Conservation (phyloP, 176 grass and related monocot species). For the Ensete glaucum region DNA sequence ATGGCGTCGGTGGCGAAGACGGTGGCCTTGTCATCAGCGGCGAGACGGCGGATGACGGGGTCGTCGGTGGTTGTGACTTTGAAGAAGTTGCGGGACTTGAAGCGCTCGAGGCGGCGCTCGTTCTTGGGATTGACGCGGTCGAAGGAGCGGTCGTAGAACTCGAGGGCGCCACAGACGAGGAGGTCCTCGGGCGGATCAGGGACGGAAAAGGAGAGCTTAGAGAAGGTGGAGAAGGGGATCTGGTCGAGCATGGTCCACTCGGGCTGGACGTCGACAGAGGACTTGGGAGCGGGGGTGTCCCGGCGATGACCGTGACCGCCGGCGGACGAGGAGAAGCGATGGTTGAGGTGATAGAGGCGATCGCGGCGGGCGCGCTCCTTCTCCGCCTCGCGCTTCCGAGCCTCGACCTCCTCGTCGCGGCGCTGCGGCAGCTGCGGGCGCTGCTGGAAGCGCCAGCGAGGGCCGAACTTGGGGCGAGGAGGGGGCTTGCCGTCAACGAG, state of each 20-base stretch:
- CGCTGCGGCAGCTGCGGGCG: constrained; percentile 12
- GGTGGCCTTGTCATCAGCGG: constrained; percentile 11
- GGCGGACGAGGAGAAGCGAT: background rate
- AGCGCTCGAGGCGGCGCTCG: constrained; percentile 9
- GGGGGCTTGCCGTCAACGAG: constrained; percentile 7
- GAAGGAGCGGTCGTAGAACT: constrained; percentile 11
- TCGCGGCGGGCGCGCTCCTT: constrained; percentile 16
- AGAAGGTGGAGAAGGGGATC: constrained; percentile 14
- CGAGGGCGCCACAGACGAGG: constrained; percentile 10
- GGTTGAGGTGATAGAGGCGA: constrained; percentile 1
- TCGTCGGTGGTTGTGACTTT: constrained; percentile 15
- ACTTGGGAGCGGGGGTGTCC: background rate
- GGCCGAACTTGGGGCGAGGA: constrained; percentile 8
- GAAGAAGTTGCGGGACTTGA: constrained; percentile 18
- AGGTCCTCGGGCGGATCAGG: constrained; percentile 8
- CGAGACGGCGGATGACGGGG: constrained; percentile 7
- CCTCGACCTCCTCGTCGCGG: constrained; percentile 10
- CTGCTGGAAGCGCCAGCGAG: constrained; percentile 13
- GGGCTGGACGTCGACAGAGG: constrained; percentile 13
- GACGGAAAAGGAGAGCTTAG: constrained; percentile 12
- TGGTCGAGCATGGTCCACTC: constrained; percentile 16
- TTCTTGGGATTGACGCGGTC: constrained; percentile 15
- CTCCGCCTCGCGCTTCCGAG: constrained; percentile 11
- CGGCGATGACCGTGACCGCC: background rate
- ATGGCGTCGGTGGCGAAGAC: constrained; percentile 11